Conservation (phyloP, 352 stramenopile species). For the Globisporangium polare region DNA sequence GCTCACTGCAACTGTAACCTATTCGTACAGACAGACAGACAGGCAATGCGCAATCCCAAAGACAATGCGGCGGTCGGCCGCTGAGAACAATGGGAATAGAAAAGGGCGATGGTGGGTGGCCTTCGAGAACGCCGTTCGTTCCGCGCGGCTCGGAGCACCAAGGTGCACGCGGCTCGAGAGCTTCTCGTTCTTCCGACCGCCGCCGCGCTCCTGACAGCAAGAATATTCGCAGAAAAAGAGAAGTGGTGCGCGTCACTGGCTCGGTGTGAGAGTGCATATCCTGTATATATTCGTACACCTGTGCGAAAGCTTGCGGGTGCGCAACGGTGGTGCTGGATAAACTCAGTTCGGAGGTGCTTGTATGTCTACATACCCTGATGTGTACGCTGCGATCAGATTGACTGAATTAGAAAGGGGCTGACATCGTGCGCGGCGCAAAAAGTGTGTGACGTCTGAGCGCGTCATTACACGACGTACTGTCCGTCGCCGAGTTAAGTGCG, state of each 20-base stretch:
- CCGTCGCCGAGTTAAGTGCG: not conserved
- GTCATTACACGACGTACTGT: not conserved
- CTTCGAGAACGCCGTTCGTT: constrained; percentile 8
- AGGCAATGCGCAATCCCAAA: constrained; percentile 2
- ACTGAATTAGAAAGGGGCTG: not conserved
- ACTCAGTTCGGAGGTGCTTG: too few relatives aligned
- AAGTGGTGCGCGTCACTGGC: not conserved
- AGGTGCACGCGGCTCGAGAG: not conserved
- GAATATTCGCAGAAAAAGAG: constrained; percentile 12
- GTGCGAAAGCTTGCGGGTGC: not conserved
- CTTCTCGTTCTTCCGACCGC: constrained; percentile 6
- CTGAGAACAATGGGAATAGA: not conserved
- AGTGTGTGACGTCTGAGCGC: too few relatives aligned
- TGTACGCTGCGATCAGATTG: not conserved
- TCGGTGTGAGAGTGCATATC: not conserved
- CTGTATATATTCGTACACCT: not conserved
- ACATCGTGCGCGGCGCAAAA: not conserved
- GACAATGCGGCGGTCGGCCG: not conserved
- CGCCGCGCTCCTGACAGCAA: constrained; percentile 1
- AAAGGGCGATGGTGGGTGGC: not conserved
- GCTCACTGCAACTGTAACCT: not conserved
- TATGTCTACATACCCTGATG: not conserved
- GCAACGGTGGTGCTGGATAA: too few relatives aligned
- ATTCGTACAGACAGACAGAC: not conserved
- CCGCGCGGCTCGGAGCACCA: not conserved